phyloP scores from a whole-genome alignment of 192 early-diverging fungal genomes.

The Coemansia sp. region DNA sequence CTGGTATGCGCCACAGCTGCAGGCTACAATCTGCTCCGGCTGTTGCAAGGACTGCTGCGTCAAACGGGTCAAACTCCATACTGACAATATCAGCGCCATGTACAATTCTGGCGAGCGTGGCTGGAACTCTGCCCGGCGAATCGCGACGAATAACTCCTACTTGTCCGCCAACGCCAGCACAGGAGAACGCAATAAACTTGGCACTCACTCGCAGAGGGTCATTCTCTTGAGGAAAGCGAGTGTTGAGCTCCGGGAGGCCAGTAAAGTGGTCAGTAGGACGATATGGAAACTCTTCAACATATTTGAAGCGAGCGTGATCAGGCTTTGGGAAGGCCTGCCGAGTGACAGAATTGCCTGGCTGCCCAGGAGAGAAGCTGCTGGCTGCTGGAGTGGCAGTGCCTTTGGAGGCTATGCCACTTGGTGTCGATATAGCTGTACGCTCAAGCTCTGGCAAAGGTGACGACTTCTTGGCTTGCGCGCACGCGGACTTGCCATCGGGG shows the following conservation, averaged over 20 bases:
- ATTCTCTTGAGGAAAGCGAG: constrained; percentile 39
- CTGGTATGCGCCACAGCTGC: constrained; percentile 51
- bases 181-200: constrained; percentile 71
- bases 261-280: constrained; percentile 69
- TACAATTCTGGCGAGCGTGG: constrained; percentile 28
- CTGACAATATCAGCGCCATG: constrained; percentile 63
- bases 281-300: constrained; percentile 61
- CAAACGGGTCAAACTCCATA: constrained; percentile 79
- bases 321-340: neutral
- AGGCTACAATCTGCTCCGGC: constrained; percentile 40
- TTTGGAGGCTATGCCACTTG: neutral
- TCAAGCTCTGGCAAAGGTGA: neutral
- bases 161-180: constrained; percentile 80
- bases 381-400: neutral
- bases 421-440: neutral
- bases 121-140: constrained; percentile 65
- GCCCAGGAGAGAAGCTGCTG: neutral
- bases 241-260: constrained; percentile 54
- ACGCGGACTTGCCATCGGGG: neutral
- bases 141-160: constrained; percentile 68
- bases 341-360: neutral
- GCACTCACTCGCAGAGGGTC: constrained; percentile 54
- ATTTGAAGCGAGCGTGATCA: constrained; percentile 59
- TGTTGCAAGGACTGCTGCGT: constrained; percentile 46
- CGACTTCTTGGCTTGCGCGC: neutral